Percentiles rank a stretch among this genome's conserved stretches.
Conservation (phyloP, 2,329 filamentous ascomycete species). For the Eutypella sp. region DNA sequence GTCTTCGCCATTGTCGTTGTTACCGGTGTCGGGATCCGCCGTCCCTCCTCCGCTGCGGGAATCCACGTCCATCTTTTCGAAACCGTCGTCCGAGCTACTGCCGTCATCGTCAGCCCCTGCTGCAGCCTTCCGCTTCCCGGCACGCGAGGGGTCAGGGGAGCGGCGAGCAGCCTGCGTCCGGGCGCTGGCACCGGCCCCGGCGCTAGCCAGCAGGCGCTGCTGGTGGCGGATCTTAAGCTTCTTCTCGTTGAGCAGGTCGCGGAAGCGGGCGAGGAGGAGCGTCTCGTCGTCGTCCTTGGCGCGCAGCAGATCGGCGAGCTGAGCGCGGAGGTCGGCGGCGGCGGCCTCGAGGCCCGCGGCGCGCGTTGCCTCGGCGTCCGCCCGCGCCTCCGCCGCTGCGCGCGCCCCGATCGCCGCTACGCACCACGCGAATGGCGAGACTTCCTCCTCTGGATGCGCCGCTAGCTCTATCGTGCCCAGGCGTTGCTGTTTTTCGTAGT, state of each 20-base stretch:
- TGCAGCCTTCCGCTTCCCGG: slow-evolving; percentile 46
- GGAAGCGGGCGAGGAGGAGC: slow-evolving; percentile 63
- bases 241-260: slow-evolving; percentile 69
- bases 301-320: slow-evolving; percentile 61
- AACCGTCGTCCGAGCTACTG: slow-evolving; percentile 34
- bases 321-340: slow-evolving; percentile 53
- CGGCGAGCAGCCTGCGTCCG: slow-evolving; percentile 21
- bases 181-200: slow-evolving; percentile 15
- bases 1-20: slow-evolving; percentile 20
- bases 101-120: slow-evolving; percentile 35
- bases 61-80: slow-evolving; percentile 49
- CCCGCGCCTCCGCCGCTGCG: slow-evolving; percentile 37
- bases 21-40: slow-evolving; percentile 24
- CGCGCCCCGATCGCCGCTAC: slow-evolving; percentile 49
- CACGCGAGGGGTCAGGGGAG: slow-evolving; percentile 40
- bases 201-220: slow-evolving; percentile 51
- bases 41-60: too few species aligned
- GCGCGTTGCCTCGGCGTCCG: slow-evolving; percentile 38
- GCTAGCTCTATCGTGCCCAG: slow-evolving; percentile 60
- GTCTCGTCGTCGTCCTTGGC: slow-evolving; percentile 64
- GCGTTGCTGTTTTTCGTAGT: slow-evolving; percentile 48
- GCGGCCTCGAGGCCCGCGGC: slow-evolving; percentile 47
- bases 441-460: slow-evolving; percentile 50
- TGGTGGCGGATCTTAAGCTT: slow-evolving; percentile 75
- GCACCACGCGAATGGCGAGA: slow-evolving; percentile 69